phyloP scores from a whole-genome alignment of 495 filamentous ascomycete species.

The Amorphotheca resinae region DNA sequence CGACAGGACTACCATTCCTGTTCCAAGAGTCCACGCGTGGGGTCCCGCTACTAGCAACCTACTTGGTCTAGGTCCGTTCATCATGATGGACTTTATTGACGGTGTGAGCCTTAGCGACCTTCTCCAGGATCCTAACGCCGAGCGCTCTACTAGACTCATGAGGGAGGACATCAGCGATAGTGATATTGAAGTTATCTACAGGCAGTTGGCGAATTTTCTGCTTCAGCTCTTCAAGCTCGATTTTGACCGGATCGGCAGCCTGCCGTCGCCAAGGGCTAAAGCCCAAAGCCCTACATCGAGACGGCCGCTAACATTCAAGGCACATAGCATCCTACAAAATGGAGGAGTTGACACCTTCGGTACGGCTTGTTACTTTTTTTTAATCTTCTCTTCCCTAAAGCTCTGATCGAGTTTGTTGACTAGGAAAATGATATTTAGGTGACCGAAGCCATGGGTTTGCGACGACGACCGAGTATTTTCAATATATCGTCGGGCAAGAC shows the following conservation, averaged over 20 bases:
- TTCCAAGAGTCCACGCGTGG: slow-evolving; percentile 27
- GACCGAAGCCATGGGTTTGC: slow-evolving; percentile 23
- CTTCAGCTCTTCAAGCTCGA: slow-evolving; percentile 27
- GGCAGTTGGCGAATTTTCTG: slow-evolving; percentile 26
- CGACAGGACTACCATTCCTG: slow-evolving; percentile 30
- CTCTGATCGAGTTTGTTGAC: background rate
- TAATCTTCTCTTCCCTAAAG: background rate
- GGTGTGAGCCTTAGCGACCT: slow-evolving; percentile 23
- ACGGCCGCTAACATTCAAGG: slow-evolving; percentile 24
- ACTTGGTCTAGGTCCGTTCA: slow-evolving; percentile 29
- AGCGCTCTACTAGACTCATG: slow-evolving; percentile 11
- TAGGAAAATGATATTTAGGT: slow-evolving; percentile 17
- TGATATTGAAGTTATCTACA: slow-evolving; percentile 22
- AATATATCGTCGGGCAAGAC: slow-evolving; percentile 23
- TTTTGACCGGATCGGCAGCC: slow-evolving; percentile 23
- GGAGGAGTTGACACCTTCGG: slow-evolving; percentile 27
- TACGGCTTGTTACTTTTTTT: slow-evolving; percentile 13
- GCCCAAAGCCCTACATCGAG: slow-evolving; percentile 2
- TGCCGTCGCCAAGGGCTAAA: slow-evolving; percentile 8
- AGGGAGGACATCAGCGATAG: slow-evolving; percentile 25
- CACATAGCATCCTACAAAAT: slow-evolving; percentile 22
- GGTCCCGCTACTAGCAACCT: slow-evolving; percentile 25
- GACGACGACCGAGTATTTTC: slow-evolving; percentile 24
- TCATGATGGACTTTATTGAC: slow-evolving; percentile 32
- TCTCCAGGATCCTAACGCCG: slow-evolving; percentile 8